Evolutionary conservation across 2,329 filamentous ascomycete genomes (phyloP).

Genomic region (Emericellopsis atlantica): DNA sequence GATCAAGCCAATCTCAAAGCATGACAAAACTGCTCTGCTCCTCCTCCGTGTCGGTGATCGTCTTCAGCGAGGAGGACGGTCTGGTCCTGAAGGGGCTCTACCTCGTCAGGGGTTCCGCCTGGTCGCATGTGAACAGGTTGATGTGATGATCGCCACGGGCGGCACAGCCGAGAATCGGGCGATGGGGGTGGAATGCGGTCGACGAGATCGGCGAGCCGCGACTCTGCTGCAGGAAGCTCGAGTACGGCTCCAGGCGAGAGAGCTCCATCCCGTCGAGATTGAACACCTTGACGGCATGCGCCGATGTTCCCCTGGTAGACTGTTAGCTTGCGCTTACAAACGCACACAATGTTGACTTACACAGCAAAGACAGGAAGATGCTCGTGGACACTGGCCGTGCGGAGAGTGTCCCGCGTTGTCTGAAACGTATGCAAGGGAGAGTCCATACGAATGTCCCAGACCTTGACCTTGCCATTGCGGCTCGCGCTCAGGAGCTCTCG

Average conservation of each 20-base stretch:
- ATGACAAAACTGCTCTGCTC: too few relatives aligned
- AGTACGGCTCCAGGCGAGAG: slow-evolving; percentile 79
- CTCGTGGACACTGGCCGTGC: slow-evolving; percentile 86
- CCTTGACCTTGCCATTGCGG: slow-evolving; percentile 81
- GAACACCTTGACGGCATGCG: slow-evolving; percentile 82
- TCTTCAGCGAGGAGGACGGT: too few relatives aligned
- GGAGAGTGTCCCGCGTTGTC: slow-evolving; percentile 64
- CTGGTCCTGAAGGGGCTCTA: background rate
- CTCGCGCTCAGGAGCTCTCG: slow-evolving; percentile 84
- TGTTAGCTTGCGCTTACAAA: background rate
- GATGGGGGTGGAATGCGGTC: slow-evolving; percentile 91
- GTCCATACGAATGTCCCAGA: slow-evolving; percentile 94
- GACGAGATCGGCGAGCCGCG: slow-evolving; percentile 72
- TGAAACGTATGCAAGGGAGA: slow-evolving; percentile 60
- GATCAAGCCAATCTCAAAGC: too few relatives aligned
- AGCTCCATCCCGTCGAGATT: slow-evolving; percentile 74
- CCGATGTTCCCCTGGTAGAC: slow-evolving; percentile 61
- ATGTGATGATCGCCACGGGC: slow-evolving; percentile 81
- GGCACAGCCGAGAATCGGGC: slow-evolving; percentile 79
- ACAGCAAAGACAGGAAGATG: slow-evolving; percentile 92
- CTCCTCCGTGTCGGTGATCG: too few relatives aligned
- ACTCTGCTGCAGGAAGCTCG: slow-evolving; percentile 72
- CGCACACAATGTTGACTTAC: slow-evolving; percentile 38
- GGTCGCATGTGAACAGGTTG: slow-evolving; percentile 69
- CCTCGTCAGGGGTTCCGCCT: slow-evolving; percentile 16